A percentile compares a stretch with the other conserved stretches of the same genome.
phyloP scores from a whole-genome alignment of 371 early-diverging fungal genomes.

The Rhizopus arrhizus region DNA sequence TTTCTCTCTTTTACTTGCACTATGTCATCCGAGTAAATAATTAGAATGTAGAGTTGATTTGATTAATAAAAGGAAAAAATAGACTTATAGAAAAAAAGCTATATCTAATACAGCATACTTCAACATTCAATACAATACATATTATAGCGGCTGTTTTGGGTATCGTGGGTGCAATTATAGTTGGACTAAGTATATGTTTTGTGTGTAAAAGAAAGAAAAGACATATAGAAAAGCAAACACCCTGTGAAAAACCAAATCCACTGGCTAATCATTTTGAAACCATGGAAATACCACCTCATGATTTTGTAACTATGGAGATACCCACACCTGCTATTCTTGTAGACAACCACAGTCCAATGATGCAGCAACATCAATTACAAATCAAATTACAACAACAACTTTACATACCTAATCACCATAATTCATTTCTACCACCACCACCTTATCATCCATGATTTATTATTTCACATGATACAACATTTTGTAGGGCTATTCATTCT shows the following conservation, averaged over 20 bases:
- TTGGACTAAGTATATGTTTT: conserved; percentile 31
- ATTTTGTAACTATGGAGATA: conserved; percentile 13
- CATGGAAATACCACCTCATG: neutral
- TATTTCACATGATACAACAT: neutral
- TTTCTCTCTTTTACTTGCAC: neutral
- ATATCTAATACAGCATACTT: conserved; percentile 18
- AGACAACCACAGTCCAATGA: conserved; percentile 20
- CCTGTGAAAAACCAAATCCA: neutral
- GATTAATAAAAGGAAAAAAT: neutral
- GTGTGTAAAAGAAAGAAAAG: conserved; percentile 26
- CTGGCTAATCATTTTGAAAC: conserved; percentile 23
- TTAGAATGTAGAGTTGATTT: neutral
- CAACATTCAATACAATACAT: conserved; percentile 42
- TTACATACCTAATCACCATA: conserved; percentile 11
- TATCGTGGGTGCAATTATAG: conserved; percentile 30
- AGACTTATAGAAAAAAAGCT: neutral
- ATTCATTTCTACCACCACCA: conserved; percentile 22
- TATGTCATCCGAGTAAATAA: neutral
- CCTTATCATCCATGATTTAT: conserved; percentile 23
- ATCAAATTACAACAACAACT: conserved; percentile 17
- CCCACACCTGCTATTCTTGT: conserved; percentile 13
- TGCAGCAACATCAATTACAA: conserved; percentile 32
- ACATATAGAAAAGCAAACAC: neutral
- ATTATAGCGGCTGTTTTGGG: conserved; percentile 42
- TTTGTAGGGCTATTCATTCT: conserved; percentile 1